These are phyloP conservation scores for Boeremia exigua DNA, from an alignment of 2,329 filamentous ascomycete species.

Conservation along the genomic window DNA sequence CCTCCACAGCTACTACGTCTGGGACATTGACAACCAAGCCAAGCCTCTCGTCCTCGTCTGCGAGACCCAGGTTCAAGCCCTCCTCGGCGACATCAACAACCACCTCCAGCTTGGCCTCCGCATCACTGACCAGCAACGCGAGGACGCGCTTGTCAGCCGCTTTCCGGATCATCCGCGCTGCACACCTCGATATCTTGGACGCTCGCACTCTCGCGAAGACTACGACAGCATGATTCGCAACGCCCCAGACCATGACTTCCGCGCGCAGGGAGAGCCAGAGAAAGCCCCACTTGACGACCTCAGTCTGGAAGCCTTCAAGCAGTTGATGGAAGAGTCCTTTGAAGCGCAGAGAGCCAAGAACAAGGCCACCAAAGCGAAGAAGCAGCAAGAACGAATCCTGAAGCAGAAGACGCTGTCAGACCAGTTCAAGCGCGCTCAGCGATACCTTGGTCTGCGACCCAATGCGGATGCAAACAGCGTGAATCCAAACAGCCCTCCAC, in stretches of 20 bases:
- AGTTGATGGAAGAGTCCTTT: constrained; percentile 61
- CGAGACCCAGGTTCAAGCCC: constrained; percentile 66
- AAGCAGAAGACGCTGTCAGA: constrained; percentile 61
- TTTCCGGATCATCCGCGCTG: constrained; percentile 69
- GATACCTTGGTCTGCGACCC: constrained; percentile 73
- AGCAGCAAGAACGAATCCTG: constrained; percentile 55
- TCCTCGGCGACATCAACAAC: constrained; percentile 70
- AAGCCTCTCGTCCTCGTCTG: constrained; percentile 72
- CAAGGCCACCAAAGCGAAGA: constrained; percentile 57
- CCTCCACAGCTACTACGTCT: constrained; percentile 68
- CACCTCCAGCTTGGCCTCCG: constrained; percentile 59
- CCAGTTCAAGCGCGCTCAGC: constrained; percentile 68
- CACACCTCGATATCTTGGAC: constrained; percentile 71
- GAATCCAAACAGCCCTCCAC: background rate
- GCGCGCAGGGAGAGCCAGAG: constrained; percentile 25
- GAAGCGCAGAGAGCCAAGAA: constrained; percentile 58
- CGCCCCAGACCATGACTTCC: constrained; percentile 23
- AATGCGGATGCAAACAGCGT: background rate
- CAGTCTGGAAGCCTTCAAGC: constrained; percentile 57
- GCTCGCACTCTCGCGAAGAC: constrained; percentile 56
- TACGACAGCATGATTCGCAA: constrained; percentile 48
- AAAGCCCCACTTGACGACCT: constrained; percentile 41
- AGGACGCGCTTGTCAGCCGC: constrained; percentile 63
- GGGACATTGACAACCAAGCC: constrained; percentile 49
- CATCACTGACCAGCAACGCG: constrained; percentile 62